These are phyloP conservation scores for Komagataella phaffii DNA, from an alignment of 805 yeast genomes.

Conservation along the genomic window DNA sequence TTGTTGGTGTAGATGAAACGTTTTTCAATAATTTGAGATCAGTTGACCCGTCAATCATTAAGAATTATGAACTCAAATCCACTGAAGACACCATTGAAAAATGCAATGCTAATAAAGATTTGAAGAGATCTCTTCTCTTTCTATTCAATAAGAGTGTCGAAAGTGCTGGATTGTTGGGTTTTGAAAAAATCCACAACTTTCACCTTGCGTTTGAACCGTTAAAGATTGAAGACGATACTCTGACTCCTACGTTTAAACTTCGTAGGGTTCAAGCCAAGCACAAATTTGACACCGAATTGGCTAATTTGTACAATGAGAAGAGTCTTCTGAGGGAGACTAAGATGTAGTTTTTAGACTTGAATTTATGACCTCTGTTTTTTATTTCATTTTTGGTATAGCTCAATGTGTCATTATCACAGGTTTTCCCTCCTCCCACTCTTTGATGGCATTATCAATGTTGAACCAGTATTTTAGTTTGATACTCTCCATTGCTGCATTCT, in stretches of 20 bases:
- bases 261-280: slow-evolving; percentile 15
- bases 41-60: slow-evolving; percentile 3
- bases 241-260: slow-evolving; percentile 54
- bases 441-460: slow-evolving; percentile 59
- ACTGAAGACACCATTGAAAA: slow-evolving; percentile 15
- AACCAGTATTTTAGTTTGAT: slow-evolving; percentile 74
- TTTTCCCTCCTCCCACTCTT: slow-evolving; percentile 67
- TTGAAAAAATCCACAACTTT: slow-evolving; percentile 48
- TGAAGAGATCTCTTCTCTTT: slow-evolving; percentile 19
- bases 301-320: slow-evolving; percentile 6
- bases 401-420: slow-evolving; percentile 54
- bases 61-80: slow-evolving; percentile 1
- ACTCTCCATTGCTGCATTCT: slow-evolving; percentile 49
- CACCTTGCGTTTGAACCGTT: slow-evolving; percentile 43
- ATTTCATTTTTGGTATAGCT: slow-evolving; percentile 1
- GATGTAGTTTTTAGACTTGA: neutral
- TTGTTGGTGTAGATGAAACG: slow-evolving; percentile 41
- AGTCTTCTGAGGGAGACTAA: slow-evolving; percentile 4
- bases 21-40: neutral
- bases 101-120: slow-evolving; percentile 8
- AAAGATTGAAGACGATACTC: slow-evolving; percentile 41
- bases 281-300: slow-evolving; percentile 2
- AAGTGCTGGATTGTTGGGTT: slow-evolving; percentile 35
- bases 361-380: neutral
- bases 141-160: slow-evolving; percentile 23